These are phyloP conservation scores for Fraxinus floribunda DNA, from an alignment of 305 asterid species.

Conservation along the genomic window DNA sequence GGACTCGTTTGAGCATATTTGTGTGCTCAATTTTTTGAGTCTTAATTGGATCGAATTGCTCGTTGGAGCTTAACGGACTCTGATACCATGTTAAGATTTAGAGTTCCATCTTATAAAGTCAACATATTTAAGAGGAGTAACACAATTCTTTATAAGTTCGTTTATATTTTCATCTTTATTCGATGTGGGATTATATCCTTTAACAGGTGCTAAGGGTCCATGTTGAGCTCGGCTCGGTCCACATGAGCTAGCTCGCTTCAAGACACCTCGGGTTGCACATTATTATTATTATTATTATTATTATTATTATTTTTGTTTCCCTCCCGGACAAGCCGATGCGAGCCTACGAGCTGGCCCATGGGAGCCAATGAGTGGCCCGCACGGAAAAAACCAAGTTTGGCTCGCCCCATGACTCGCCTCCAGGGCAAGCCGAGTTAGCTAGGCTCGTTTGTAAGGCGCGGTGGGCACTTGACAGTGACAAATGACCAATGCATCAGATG, in stretches of 20 bases:
- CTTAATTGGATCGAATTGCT: too few relatives aligned
- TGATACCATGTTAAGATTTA: too few relatives aligned
- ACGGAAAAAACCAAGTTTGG: background rate
- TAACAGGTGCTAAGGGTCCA: background rate
- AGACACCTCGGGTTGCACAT: background rate
- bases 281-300: too few relatives aligned
- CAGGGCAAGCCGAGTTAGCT: background rate
- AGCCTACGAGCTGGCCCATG: background rate
- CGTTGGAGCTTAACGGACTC: too few relatives aligned
- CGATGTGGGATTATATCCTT: too few relatives aligned
- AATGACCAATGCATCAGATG: slow-evolving; percentile 2
- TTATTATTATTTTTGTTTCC: background rate
- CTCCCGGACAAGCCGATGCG: background rate
- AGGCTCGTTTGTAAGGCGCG: background rate
- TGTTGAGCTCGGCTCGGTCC: background rate
- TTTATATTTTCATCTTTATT: too few relatives aligned
- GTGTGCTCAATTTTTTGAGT: too few relatives aligned
- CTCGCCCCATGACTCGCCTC: background rate
- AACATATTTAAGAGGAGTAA: too few relatives aligned
- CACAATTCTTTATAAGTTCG: too few relatives aligned
- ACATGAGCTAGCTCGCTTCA: background rate
- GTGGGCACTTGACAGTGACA: background rate
- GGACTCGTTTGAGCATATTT: too few relatives aligned
- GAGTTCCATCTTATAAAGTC: too few relatives aligned
- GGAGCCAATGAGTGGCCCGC: background rate